These are phyloP conservation scores for Pythium aristosporum DNA, from an alignment of 352 stramenopile species.

Conservation along the genomic window DNA sequence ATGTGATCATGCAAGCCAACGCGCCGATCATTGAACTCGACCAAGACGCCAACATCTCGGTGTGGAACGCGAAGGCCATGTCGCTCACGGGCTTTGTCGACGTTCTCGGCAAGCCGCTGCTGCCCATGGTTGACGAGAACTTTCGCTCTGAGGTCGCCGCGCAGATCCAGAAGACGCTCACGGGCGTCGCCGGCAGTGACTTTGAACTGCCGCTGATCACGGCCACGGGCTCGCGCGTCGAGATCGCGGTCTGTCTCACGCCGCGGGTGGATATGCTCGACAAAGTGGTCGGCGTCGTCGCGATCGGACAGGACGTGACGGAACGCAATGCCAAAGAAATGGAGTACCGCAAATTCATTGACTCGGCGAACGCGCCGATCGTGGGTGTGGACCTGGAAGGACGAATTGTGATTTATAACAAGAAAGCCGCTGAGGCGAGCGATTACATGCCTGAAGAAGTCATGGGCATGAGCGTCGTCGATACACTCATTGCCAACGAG, in stretches of 20 bases:
- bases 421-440: constrained; percentile 70
- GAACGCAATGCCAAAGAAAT: constrained; percentile 71
- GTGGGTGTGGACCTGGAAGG: constrained; percentile 47
- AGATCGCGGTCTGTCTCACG: constrained; percentile 58
- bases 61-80: constrained; percentile 65
- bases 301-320: constrained; percentile 64
- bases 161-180: constrained; percentile 52
- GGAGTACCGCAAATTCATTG: constrained; percentile 56
- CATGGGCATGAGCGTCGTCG: constrained; percentile 76
- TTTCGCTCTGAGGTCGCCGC: constrained; percentile 45
- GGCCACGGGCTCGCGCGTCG: constrained; percentile 42
- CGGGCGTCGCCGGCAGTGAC: constrained; percentile 45
- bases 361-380: constrained; percentile 33
- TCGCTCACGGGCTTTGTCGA: constrained; percentile 58
- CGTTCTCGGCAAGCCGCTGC: constrained; percentile 49
- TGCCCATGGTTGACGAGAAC: constrained; percentile 48
- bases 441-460: constrained; percentile 84
- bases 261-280: constrained; percentile 47
- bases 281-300: constrained; percentile 48
- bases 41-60: constrained; percentile 62
- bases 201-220: constrained; percentile 59
- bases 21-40: constrained; percentile 80
- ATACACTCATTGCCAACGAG: constrained; percentile 66
- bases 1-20: constrained; percentile 78
- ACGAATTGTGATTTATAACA: constrained; percentile 76